Conservation (phyloP, 2,329 filamentous ascomycete species). For the Corynespora cassiicola region DNA sequence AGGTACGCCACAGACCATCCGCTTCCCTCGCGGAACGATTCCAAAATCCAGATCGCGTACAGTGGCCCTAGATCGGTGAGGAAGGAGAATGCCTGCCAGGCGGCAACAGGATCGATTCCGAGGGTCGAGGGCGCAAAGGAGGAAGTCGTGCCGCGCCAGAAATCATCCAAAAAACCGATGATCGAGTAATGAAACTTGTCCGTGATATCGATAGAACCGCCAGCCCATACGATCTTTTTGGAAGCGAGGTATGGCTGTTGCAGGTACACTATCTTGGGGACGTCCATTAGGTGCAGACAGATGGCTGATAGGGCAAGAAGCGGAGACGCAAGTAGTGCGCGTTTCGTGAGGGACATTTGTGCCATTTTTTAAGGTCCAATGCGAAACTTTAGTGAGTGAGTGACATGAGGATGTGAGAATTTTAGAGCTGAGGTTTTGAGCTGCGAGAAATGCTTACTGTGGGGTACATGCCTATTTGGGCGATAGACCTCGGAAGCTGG, state of each 20-base stretch:
- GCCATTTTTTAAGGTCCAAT: too few relatives aligned
- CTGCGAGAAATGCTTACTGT: too few relatives aligned
- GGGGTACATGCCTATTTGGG: too few relatives aligned
- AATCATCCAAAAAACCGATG: constrained; percentile 4
- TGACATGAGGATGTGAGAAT: too few relatives aligned
- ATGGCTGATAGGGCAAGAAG: neutral
- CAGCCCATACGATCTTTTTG: constrained; percentile 2
- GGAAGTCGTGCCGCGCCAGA: constrained; percentile 3
- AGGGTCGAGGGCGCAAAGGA: constrained; percentile 5
- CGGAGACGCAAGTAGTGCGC: neutral
- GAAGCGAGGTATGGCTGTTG: neutral
- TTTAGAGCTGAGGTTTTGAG: too few relatives aligned
- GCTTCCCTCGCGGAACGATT: constrained; percentile 10
- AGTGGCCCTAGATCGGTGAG: constrained; percentile 15
- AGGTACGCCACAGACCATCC: constrained; percentile 2
- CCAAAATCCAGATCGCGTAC: constrained; percentile 18
- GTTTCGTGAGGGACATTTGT: too few relatives aligned
- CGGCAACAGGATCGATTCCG: constrained; percentile 10
- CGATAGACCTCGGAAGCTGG: too few relatives aligned
- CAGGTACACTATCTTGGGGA: constrained; percentile 1
- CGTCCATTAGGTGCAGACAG: constrained; percentile 2
- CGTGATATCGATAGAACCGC: constrained; percentile 2
- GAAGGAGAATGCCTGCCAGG: constrained; percentile 19
- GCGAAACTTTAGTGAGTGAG: too few relatives aligned
- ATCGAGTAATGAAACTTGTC: constrained; percentile 1